Percentiles rank a stretch among this genome's conserved stretches.
Conservation (phyloP, 192 early-diverging fungal species). For the Coemansia sp. region DNA sequence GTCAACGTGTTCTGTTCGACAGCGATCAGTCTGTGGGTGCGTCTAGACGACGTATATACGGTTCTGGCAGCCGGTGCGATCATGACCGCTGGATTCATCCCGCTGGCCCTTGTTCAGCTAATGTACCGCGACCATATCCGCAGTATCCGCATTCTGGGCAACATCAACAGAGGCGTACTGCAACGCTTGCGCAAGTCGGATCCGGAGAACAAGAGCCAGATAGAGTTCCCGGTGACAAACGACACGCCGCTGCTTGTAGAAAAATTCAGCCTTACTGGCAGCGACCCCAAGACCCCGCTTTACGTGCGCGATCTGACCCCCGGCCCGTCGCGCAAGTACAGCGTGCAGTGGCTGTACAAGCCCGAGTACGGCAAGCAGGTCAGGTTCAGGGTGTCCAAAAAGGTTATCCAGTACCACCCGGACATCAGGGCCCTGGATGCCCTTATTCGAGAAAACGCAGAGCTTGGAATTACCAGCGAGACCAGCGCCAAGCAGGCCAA, state of each 20-base stretch:
- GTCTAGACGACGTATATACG: slow-evolving; percentile 31
- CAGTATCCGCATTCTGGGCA: slow-evolving; percentile 38
- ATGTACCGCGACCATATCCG: slow-evolving; percentile 38
- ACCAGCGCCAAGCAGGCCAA: slow-evolving; percentile 13
- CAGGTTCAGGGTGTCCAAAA: slow-evolving; percentile 33
- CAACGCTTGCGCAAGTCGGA: slow-evolving; percentile 11
- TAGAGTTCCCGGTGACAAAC: slow-evolving; percentile 35
- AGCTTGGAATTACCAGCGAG: slow-evolving; percentile 7
- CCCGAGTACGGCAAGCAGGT: background rate
- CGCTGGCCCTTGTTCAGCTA: slow-evolving; percentile 25
- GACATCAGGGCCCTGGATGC: slow-evolving; percentile 35
- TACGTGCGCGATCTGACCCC: slow-evolving; percentile 38
- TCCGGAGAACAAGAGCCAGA: slow-evolving; percentile 19
- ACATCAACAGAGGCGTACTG: slow-evolving; percentile 17
- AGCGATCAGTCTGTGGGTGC: slow-evolving; percentile 29
- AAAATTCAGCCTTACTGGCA: slow-evolving; percentile 22
- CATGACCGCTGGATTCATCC: slow-evolving; percentile 33
- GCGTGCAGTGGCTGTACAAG: slow-evolving; percentile 31
- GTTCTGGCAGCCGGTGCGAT: slow-evolving; percentile 26
- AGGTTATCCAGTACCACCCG: slow-evolving; percentile 40
- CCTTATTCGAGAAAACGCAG: slow-evolving; percentile 30
- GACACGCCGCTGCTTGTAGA: slow-evolving; percentile 36
- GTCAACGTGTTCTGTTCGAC: slow-evolving; percentile 31
- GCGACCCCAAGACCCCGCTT: slow-evolving; percentile 23
- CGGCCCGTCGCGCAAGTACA: slow-evolving; percentile 27